Evolutionary conservation across 768 basidiomycete species (phyloP).

Genomic region (Amanita phalloides): DNA sequence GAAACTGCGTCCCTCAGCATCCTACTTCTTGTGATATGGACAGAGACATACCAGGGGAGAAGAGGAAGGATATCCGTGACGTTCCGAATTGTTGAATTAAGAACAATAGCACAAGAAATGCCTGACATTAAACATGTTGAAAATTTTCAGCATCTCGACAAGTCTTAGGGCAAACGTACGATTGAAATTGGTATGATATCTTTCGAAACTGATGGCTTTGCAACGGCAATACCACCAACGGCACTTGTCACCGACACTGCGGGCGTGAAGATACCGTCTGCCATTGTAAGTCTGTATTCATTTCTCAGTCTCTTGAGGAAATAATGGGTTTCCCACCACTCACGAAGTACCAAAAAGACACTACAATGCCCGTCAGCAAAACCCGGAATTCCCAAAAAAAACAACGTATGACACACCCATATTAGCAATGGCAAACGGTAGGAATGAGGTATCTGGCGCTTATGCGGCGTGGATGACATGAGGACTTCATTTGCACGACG

Average conservation of each 20-base stretch:
- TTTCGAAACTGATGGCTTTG: slow-evolving; percentile 32
- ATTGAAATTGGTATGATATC: slow-evolving; percentile 51
- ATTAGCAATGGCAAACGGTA: slow-evolving; percentile 40
- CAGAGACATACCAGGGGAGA: slow-evolving; percentile 37
- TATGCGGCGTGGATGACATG: slow-evolving; percentile 3
- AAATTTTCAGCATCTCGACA: slow-evolving; percentile 28
- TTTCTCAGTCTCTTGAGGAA: slow-evolving; percentile 11
- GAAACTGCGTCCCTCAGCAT: slow-evolving; percentile 25
- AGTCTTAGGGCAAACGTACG: slow-evolving; percentile 50
- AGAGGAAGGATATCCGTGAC: slow-evolving; percentile 32
- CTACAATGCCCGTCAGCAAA: slow-evolving; percentile 20
- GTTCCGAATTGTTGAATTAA: slow-evolving; percentile 52
- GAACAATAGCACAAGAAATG: slow-evolving; percentile 47
- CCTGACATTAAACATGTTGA: slow-evolving; percentile 17
- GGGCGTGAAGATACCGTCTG: slow-evolving; percentile 59
- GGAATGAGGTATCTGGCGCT: slow-evolving; percentile 16
- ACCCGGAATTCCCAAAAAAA: slow-evolving; percentile 16
- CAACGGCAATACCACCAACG: slow-evolving; percentile 55
- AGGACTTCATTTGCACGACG: background rate
- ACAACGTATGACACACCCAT: slow-evolving; percentile 30
- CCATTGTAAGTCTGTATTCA: slow-evolving; percentile 39
- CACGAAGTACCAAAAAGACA: slow-evolving; percentile 49
- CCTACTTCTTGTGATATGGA: background rate
- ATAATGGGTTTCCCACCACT: slow-evolving; percentile 13
- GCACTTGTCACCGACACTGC: slow-evolving; percentile 62